These are phyloP conservation scores for Stagonosporopsis cucurbitacearum DNA, from an alignment of 2,329 filamentous ascomycete genomes.

Conservation along the genomic window DNA sequence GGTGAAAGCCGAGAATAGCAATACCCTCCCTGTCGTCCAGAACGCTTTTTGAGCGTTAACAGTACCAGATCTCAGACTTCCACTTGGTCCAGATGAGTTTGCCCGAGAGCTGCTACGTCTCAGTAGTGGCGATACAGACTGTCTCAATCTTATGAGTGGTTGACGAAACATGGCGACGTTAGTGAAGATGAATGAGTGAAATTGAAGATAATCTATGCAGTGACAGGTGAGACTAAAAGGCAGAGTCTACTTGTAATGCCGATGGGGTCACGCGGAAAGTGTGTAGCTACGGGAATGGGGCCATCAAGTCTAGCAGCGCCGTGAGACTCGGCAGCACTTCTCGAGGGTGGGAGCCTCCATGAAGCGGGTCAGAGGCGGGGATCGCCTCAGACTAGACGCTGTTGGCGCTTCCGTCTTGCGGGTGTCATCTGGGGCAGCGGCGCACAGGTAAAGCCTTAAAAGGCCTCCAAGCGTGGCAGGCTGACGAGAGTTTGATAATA, in stretches of 20 bases:
- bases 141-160: constrained; percentile 36
- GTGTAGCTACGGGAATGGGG: constrained; percentile 26
- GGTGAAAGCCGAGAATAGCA: constrained; percentile 58
- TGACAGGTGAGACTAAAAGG: constrained; percentile 22
- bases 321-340: constrained; percentile 12
- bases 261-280: constrained; percentile 34
- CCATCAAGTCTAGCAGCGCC: constrained; percentile 22
- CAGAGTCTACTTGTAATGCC: constrained; percentile 27
- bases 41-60: constrained; percentile 42
- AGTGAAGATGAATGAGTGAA: constrained; percentile 16
- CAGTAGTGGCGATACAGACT: constrained; percentile 37
- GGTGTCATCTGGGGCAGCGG: constrained; percentile 34
- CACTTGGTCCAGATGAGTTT: constrained; percentile 35
- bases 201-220: constrained; percentile 23
- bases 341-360: constrained; percentile 3
- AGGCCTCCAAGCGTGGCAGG: constrained; percentile 33
- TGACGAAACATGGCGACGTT: constrained; percentile 43
- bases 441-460: constrained; percentile 43
- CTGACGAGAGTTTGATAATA: constrained; percentile 37
- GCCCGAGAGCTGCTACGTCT: constrained; percentile 36
- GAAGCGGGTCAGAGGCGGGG: constrained; percentile 35
- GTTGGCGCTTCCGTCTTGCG: constrained; percentile 39
- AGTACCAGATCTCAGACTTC: constrained; percentile 28
- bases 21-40: constrained; percentile 57
- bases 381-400: constrained; percentile 46